phyloP scores from a whole-genome alignment of 345 rosid genomes.

The Hevea brasiliensis region DNA sequence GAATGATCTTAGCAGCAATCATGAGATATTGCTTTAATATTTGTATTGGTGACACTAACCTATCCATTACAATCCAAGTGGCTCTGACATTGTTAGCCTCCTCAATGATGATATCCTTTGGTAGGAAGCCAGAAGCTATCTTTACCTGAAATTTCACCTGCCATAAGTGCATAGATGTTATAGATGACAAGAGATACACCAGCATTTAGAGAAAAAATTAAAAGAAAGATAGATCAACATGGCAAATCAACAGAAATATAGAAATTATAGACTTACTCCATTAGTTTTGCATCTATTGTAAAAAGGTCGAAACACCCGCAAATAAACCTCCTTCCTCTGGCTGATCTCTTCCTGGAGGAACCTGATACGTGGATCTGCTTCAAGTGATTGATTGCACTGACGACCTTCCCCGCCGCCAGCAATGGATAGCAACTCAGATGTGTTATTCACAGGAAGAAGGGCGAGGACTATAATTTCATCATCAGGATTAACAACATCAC shows the following conservation, averaged over 20 bases:
- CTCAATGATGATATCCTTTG: slow-evolving; percentile 35
- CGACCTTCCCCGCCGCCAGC: neutral
- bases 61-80: slow-evolving; percentile 42
- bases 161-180: neutral
- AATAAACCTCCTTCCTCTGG: slow-evolving; percentile 24
- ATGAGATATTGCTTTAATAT: too few relatives aligned
- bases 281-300: slow-evolving; percentile 33
- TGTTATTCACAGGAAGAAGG: slow-evolving; percentile 16
- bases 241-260: too few relatives aligned
- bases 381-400: slow-evolving; percentile 11
- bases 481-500: slow-evolving; percentile 16
- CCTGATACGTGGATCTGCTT: slow-evolving; percentile 13
- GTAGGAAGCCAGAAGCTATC: slow-evolving; percentile 34
- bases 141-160: slow-evolving; percentile 48
- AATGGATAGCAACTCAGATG: slow-evolving; percentile 6
- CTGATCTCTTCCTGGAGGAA: slow-evolving; percentile 32
- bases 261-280: slow-evolving; percentile 29
- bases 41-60: slow-evolving; percentile 29
- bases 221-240: neutral
- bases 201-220: too few relatives aligned
- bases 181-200: too few relatives aligned
- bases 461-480: slow-evolving; percentile 44
- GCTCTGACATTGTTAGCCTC: slow-evolving; percentile 36
- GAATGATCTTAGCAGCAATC: too few relatives aligned
- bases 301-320: slow-evolving; percentile 30